Evolutionary conservation across 2,329 filamentous ascomycete genomes (phyloP).

Genomic region (Dothistroma septosporum): DNA sequence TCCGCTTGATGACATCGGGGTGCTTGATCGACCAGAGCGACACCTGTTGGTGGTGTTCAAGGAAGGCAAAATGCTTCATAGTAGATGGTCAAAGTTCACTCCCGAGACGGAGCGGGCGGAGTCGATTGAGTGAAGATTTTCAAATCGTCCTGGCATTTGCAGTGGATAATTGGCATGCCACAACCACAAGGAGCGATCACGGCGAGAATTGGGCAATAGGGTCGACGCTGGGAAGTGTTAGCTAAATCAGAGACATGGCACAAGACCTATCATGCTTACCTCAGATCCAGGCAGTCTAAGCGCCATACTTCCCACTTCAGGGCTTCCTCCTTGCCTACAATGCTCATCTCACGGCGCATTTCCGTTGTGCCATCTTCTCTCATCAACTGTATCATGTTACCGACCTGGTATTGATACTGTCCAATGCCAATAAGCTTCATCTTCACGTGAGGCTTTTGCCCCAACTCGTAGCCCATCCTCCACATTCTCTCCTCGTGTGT

Average conservation of each 20-base stretch:
- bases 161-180: background rate
- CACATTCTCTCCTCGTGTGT: slow-evolving; percentile 30
- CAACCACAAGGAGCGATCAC: slow-evolving; percentile 3
- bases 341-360: slow-evolving; percentile 29
- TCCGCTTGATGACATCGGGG: slow-evolving; percentile 53
- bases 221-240: slow-evolving; percentile 15
- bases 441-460: slow-evolving; percentile 12
- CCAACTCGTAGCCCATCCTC: slow-evolving; percentile 29
- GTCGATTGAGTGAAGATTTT: slow-evolving; percentile 14
- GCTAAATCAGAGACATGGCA: background rate
- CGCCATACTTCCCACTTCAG: slow-evolving; percentile 45
- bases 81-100: slow-evolving; percentile 31
- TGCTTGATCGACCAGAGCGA: slow-evolving; percentile 48
- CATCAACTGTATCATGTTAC: slow-evolving; percentile 20
- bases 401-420: slow-evolving; percentile 38
- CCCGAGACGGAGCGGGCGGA: slow-evolving; percentile 17
- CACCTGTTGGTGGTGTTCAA: slow-evolving; percentile 52
- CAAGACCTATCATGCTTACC: background rate
- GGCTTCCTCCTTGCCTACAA: slow-evolving; percentile 36
- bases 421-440: slow-evolving; percentile 41
- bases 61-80: slow-evolving; percentile 48
- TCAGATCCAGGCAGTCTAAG: slow-evolving; percentile 38
- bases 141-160: background rate
- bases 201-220: slow-evolving; percentile 18
- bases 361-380: slow-evolving; percentile 25